Base-by-base conservation (phyloP, 768 basidiomycete species). In the Vishniacozyma victoriae region DNA sequence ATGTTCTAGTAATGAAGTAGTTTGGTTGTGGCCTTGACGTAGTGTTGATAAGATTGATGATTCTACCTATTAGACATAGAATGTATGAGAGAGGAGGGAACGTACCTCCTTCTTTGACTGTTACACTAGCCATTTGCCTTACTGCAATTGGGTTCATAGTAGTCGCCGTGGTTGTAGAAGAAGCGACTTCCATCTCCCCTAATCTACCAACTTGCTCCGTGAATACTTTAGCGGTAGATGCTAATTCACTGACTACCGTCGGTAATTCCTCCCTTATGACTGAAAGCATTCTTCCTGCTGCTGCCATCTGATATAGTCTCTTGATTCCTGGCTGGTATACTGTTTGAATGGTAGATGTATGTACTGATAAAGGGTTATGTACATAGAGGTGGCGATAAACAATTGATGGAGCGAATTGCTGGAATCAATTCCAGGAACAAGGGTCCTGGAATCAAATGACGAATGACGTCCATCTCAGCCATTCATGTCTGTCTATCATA, bases 71-170 rank as follows among this genome's bases (percentile, higher is more conserved):
- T 27, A 35, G 11, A 12, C 5, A 37, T 15, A 5, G 24, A 33
- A 15, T 25, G n/a, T 4, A 6, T 5, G 26, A 23, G 12, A 7
- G 7, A 7, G 18, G 18, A 11, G 37, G 19, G 7, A 18, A 38
- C 37, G 37, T 14, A 14, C 31, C 38, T 1, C 24, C 46, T n/a
- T 47, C 46, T 26, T 51, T 55, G 14, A 51, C 46, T 26, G 45
- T 51, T 5, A 38, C 37, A 35, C 51, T 49, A 20, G 49, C 49
- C 11, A 48, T 36, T 24, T 57, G 55, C 44, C 60, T 35, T 33
- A 58, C 56, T 49, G 47, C 48, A 13, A 58, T 50, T 41, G 54
- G 60, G 46, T 60, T 54, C 48, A 53, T 53, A n/a, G n/a, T n/a
- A n/a, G n/a, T n/a, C n/a, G n/a, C n/a, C n/a, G n/a, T n/a, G n/a